Percentiles rank a stretch among this genome's conserved stretches.
Evolutionary conservation across 192 early-diverging fungal genomes (phyloP).

Genomic region (Podila verticillata): DNA sequence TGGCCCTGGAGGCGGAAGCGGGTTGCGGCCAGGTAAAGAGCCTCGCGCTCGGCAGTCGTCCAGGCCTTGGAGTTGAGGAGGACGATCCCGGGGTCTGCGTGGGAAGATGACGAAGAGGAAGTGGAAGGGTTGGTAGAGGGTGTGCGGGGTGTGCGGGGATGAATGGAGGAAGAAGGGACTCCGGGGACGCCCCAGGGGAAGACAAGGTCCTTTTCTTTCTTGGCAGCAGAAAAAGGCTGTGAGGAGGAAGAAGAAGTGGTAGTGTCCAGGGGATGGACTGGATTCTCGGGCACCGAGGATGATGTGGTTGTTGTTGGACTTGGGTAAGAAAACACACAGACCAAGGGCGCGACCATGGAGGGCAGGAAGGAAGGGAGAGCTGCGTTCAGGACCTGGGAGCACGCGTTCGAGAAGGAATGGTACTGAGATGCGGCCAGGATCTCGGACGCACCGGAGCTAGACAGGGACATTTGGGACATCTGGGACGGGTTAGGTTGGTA

Average conservation of each 20-base stretch:
- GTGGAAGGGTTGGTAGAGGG: neutral
- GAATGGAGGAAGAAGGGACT: neutral
- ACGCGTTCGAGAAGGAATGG: constrained; percentile 6
- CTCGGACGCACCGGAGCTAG: constrained; percentile 15
- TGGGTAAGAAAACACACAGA: constrained; percentile 34
- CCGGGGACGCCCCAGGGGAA: constrained; percentile 37
- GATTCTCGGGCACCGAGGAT: neutral
- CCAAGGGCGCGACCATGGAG: constrained; percentile 35
- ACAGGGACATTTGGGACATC: neutral
- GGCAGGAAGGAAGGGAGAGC: constrained; percentile 36
- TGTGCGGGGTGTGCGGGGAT: too few species aligned
- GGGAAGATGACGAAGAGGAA: too few species aligned
- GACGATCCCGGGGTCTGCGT: constrained; percentile 17
- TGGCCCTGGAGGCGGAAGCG: constrained; percentile 16
- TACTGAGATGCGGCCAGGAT: constrained; percentile 5
- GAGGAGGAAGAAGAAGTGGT: neutral
- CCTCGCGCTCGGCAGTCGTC: constrained; percentile 27
- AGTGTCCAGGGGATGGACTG: too few species aligned
- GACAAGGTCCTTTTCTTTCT: constrained; percentile 11
- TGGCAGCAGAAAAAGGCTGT: too few species aligned
- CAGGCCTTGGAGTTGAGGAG: constrained; percentile 20
- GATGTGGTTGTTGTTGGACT: constrained; percentile 1
- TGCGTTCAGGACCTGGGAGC: constrained; percentile 19
- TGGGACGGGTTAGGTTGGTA: neutral
- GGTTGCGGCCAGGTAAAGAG: constrained; percentile 29